Evolutionary conservation across 257 asterid genomes (phyloP), one percentile per base, ranked within the genome.

Genomic region (Rubia yunnanensis): DNA sequence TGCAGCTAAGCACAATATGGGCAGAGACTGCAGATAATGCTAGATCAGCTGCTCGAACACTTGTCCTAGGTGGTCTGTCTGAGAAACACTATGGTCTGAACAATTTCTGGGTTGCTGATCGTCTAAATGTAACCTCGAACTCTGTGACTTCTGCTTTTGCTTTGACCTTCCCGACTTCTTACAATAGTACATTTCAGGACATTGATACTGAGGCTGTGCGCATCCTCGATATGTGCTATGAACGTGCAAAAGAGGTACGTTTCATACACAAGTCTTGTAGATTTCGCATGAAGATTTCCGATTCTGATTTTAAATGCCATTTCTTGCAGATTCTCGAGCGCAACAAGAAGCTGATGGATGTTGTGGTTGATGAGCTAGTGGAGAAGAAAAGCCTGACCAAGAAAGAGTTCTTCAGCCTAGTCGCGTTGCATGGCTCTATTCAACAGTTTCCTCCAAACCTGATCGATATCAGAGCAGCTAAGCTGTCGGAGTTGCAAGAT

Each of bases 1-100:
- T 76, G 61, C 86, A 92, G 99, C 63, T 84, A 76, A 92, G 96
- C 73, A 92, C 99, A 34, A 92, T 89, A 67, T 92, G 97, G 97
- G 96, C 95, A 1, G 95, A 87, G 82, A 83, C 95, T 0, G 91
- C 96, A 57, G 89, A 92, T 74, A 85, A 87, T 73, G 99, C 97
- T 39, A 70, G 99, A 74, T 84, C 97, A 46, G 95, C 96, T 68
- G 97, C 99, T 14, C 87, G 99, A 50, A 72, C 83, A 39, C 80
- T 87, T 62, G 86, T 92, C 72, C 87, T 92, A 38, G 95, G 97
- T 14, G 97, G 99, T 60, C 92, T 92, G 52, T 84, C 96, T 0
- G 91, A 80, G 61, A 86, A 84, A 75, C 79, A 85, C 71, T 86
- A 82, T 38, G 99, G 97, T 57, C 65, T 87, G 81, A 82, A 84